phyloP scores from a whole-genome alignment of 1,284 basidiomycete genomes.

The Psilocybe mexicana region DNA sequence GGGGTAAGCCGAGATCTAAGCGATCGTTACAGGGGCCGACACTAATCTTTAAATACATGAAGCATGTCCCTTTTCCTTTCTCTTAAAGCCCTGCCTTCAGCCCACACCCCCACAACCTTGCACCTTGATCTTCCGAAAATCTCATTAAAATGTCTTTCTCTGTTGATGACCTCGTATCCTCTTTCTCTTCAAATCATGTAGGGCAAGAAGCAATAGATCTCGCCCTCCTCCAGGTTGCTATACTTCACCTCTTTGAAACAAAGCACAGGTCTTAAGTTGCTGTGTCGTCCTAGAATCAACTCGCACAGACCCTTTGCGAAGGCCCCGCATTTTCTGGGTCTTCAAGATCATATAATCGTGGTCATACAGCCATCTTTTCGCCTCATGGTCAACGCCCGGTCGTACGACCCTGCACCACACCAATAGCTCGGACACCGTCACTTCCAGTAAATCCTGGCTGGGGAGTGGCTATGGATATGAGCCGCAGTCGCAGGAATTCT shows the following conservation, averaged over 20 bases:
- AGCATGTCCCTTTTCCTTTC: background rate
- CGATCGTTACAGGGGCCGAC: background rate
- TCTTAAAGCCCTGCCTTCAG: background rate
- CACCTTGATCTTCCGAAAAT: background rate
- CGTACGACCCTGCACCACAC: slow-evolving; percentile 3
- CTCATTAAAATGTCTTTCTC: background rate
- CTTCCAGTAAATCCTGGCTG: slow-evolving; percentile 1
- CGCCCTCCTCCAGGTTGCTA: slow-evolving; percentile 6
- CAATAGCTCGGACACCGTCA: slow-evolving; percentile 7
- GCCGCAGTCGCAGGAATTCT: slow-evolving; percentile 2
- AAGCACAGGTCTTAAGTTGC: background rate
- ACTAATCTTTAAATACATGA: background rate
- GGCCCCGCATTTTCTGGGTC: background rate
- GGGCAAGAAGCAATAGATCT: slow-evolving; percentile 10
- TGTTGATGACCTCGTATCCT: slow-evolving; percentile 11
- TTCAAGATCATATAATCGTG: background rate
- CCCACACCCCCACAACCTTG: background rate
- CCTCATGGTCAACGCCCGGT: background rate
- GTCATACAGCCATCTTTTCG: background rate
- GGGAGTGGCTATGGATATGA: background rate
- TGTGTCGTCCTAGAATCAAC: background rate
- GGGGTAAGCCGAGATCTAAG: slow-evolving; percentile 3
- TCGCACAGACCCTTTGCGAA: slow-evolving; percentile 2
- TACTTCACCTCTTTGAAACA: background rate
- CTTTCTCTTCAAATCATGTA: slow-evolving; percentile 10